Evolutionary conservation across 2,329 filamentous ascomycete species (phyloP), one percentile per base, ranked within the genome.

Genomic region (Diaporthe caulivora): DNA sequence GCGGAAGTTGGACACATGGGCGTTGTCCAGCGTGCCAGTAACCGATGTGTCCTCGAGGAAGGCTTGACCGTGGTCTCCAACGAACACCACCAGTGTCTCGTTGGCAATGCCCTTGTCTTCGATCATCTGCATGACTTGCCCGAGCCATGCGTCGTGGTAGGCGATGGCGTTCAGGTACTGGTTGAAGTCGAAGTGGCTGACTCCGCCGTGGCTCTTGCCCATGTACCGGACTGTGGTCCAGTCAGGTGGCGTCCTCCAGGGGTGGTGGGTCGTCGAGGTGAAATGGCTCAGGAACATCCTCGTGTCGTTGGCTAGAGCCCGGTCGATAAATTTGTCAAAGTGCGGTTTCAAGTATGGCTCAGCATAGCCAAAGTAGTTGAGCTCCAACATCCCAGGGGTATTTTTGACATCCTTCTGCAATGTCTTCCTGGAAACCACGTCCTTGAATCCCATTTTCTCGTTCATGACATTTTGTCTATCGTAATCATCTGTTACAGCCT

Each of bases 61-160:
- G 11, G 84, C 82, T 76, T 83, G 82, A 54, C 84, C 84, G 76
- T 80, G 81, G 75, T 87, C 85, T 24, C 85, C 85, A 8, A 86
- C 81, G n/a, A 86, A 77, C 2, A 87, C 83, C 1, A 87, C 82
- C 7, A 87, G 78, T 8, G 85, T 87, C 74, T 84, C 81, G 71
- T 86, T 82, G 18, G 84, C 81, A 21, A 86, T 83, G 31, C 83
- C 84, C 3, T 81, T 76, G 44, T 86, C 82, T 34, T 87, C 83
- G 10, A 86, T 79, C 70, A 86, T 73, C 62, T 81, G 76, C 75
- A 85, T 79, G 26, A 85, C 77, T 64, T 83, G 79, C 18, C 79
- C 81, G 13, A 84, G 78, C 83, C 84, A 85, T 10, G 73, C 71
- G 74, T 85, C 83, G 40, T 80, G 80, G 75, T 82, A 84, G 67